Evolutionary conservation across 495 filamentous ascomycete species (phyloP).

Genomic region (Penicillium coffeae): DNA sequence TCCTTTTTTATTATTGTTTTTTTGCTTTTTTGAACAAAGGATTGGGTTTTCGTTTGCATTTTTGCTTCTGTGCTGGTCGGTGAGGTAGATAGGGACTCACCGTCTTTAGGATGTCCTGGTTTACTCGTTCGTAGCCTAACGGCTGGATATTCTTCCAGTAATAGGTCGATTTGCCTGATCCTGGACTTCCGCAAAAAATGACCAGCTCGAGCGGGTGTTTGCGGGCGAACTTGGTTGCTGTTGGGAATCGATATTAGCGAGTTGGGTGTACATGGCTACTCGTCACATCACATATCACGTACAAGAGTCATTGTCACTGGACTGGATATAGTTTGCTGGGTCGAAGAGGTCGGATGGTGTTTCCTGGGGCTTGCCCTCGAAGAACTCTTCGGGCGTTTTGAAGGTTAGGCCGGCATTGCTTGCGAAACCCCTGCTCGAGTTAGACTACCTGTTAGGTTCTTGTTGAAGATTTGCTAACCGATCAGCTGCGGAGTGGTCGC

Average conservation of each 20-base stretch:
- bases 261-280: not conserved
- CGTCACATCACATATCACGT: conserved; percentile 9
- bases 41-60: no score
- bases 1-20: not conserved
- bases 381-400: conserved; percentile 87
- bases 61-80: not conserved
- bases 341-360: conserved; percentile 68
- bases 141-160: conserved; percentile 77
- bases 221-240: conserved; percentile 49
- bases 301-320: conserved; percentile 32
- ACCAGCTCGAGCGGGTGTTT: conserved; percentile 68
- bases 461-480: conserved; percentile 42
- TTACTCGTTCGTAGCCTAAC: conserved; percentile 77
- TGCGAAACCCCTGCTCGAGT: conserved; percentile 58
- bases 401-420: conserved; percentile 76
- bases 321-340: conserved; percentile 47
- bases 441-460: not conserved
- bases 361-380: conserved; percentile 60
- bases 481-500: conserved; percentile 77
- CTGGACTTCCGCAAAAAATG: conserved; percentile 82
- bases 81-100: conserved; percentile 36
- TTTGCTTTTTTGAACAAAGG: no score
- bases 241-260: not conserved
- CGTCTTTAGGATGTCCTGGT: conserved; percentile 86
- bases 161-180: conserved; percentile 87